A percentile compares a stretch with the other conserved stretches of the same genome.
Conservation (phyloP, 108 stramenopile species). For the Aurantiochytrium sp. region DNA sequence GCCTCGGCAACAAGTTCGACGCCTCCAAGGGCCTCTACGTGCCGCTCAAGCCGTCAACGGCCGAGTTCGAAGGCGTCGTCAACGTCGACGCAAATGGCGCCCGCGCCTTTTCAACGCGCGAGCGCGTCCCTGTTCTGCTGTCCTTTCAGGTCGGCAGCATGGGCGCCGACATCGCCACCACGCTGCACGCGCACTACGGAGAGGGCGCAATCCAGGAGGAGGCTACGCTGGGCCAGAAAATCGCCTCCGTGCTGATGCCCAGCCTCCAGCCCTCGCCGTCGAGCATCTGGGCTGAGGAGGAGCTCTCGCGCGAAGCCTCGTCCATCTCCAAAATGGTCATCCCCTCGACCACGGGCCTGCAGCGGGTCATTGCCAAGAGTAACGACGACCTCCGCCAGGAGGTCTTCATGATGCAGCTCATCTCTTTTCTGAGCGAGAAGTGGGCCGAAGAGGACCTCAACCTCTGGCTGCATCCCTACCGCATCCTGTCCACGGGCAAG, state of each 20-base stretch:
- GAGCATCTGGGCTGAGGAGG: conserved; percentile 7
- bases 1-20: conserved; percentile 52
- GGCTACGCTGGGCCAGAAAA: background rate
- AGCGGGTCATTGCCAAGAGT: conserved; percentile 81
- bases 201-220: background rate
- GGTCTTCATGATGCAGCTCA: conserved; percentile 75
- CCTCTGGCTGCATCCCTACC: conserved; percentile 91
- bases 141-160: conserved; percentile 76
- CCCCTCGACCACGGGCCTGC: conserved; percentile 21
- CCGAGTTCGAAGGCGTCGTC: conserved; percentile 73
- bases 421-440: conserved; percentile 88
- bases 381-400: conserved; percentile 64
- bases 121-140: conserved; percentile 85
- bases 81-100: conserved; percentile 72
- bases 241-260: background rate
- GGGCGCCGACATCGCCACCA: conserved; percentile 77
- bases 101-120: conserved; percentile 90
- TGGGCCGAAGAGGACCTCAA: conserved; percentile 76
- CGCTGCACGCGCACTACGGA: conserved; percentile 73
- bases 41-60: conserved; percentile 82
- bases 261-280: background rate
- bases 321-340: background rate
- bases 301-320: background rate
- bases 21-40: conserved; percentile 77
- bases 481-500: conserved; percentile 81